These are phyloP conservation scores for Penstemon barbatus DNA, from an alignment of 257 asterid species.

Conservation along the genomic window DNA sequence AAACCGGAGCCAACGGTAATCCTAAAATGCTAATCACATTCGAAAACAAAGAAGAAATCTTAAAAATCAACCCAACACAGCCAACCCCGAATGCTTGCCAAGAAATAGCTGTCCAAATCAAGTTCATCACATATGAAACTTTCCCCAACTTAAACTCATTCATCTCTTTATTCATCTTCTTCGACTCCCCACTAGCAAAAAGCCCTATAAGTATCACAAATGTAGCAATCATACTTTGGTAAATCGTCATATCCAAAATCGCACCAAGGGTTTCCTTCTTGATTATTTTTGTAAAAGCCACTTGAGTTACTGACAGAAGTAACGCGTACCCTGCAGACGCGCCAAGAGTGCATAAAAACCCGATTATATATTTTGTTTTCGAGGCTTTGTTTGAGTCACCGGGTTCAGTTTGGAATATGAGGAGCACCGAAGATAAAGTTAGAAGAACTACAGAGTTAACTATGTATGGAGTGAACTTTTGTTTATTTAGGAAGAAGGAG, in stretches of 20 bases:
- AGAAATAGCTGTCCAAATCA: slow-evolving; percentile 56
- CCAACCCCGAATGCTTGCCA: slow-evolving; percentile 68
- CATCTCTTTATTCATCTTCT: slow-evolving; percentile 50
- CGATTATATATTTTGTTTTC: slow-evolving; percentile 31
- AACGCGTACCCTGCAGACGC: slow-evolving; percentile 58
- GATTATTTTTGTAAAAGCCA: slow-evolving; percentile 46
- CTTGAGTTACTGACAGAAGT: slow-evolving; percentile 47
- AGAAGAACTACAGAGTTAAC: slow-evolving; percentile 58
- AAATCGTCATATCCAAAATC: slow-evolving; percentile 42
- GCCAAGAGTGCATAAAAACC: slow-evolving; percentile 48
- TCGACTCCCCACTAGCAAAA: slow-evolving; percentile 71
- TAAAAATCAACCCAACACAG: slow-evolving; percentile 52
- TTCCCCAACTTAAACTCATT: slow-evolving; percentile 43
- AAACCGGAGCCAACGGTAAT: slow-evolving; percentile 63
- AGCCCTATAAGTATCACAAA: slow-evolving; percentile 37
- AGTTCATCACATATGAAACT: slow-evolving; percentile 50
- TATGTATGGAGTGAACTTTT: slow-evolving; percentile 69
- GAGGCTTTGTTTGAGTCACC: slow-evolving; percentile 34
- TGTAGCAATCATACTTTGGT: slow-evolving; percentile 39
- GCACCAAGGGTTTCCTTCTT: slow-evolving; percentile 42
- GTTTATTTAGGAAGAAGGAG: slow-evolving; percentile 57
- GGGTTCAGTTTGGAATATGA: slow-evolving; percentile 47
- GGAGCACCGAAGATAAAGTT: slow-evolving; percentile 55
- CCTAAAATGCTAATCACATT: slow-evolving; percentile 67
- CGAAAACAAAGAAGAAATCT: slow-evolving; percentile 67